Conservation (phyloP, 169 alveolate genomes). For the Eimeria necatrix region DNA sequence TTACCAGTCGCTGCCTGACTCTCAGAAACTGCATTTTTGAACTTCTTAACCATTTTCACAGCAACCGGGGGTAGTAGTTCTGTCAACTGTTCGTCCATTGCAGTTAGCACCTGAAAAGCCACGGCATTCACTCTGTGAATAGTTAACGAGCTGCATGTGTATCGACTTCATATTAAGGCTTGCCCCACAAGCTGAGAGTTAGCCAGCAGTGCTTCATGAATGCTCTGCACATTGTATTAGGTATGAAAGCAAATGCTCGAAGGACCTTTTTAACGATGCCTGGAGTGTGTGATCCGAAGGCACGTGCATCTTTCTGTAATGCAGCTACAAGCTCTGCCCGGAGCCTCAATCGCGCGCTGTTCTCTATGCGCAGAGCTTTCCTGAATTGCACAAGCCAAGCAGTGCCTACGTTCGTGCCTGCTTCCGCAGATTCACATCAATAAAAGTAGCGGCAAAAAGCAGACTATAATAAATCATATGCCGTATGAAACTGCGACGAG, state of each 20-base stretch:
- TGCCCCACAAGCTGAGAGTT: no score
- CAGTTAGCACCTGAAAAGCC: conserved; percentile 12
- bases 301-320: conserved; percentile 31
- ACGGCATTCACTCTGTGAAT: not conserved
- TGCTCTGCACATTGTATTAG: no score
- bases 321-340: conserved; percentile 62
- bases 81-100: conserved; percentile 42
- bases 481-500: no score
- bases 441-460: not conserved
- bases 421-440: not conserved
- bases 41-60: not conserved
- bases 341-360: conserved; percentile 5
- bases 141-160: no score
- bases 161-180: no score
- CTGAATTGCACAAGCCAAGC: conserved; percentile 10
- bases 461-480: not conserved
- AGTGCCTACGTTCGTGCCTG: not conserved
- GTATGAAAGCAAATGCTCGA: not conserved
- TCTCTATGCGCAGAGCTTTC: conserved; percentile 55
- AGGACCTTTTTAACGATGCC: conserved; percentile 25
- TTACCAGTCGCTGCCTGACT: not conserved
- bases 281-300: conserved; percentile 22
- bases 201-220: no score
- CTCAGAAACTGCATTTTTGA: not conserved
- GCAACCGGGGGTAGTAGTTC: not conserved